Conservation (phyloP, 75 land plant genomes). For the Adiantum capillusveneris region DNA sequence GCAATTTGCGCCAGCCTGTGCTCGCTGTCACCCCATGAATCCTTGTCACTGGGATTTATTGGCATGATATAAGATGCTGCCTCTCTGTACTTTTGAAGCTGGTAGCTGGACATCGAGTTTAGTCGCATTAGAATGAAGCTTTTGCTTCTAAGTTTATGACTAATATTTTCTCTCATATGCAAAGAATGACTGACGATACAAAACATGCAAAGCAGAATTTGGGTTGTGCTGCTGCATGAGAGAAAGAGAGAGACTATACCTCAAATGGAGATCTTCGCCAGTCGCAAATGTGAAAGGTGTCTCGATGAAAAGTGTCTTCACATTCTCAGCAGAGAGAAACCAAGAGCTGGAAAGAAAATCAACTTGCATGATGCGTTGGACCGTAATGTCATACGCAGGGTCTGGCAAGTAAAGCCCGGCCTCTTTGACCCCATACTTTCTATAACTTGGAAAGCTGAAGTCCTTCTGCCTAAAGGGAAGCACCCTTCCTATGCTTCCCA, state of each 20-base stretch:
- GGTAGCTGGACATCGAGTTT: conserved; percentile 33
- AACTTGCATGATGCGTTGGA: conserved; percentile 35
- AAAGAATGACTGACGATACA: no score
- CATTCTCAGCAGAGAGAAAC: conserved; percentile 33
- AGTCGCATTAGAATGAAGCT: no score
- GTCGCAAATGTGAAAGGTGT: conserved; percentile 36
- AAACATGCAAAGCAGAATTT: no score
- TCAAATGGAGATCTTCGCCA: conserved; percentile 47
- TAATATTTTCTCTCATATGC: no score
- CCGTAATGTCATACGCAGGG: conserved; percentile 35
- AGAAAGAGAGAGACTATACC: conserved; percentile 17
- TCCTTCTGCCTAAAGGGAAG: conserved; percentile 46
- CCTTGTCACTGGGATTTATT: conserved; percentile 32
- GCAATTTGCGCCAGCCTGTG: conserved; percentile 43
- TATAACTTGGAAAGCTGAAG: conserved; percentile 43
- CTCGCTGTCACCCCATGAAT: conserved; percentile 50
- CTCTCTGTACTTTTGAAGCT: conserved; percentile 38
- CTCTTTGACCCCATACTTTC: conserved; percentile 31
- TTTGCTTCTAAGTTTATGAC: no score
- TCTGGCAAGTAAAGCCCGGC: conserved; percentile 46
- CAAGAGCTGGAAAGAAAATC: conserved; percentile 47
- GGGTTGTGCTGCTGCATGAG: no score
- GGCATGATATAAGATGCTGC: conserved; percentile 40
- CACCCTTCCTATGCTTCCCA: conserved; percentile 45
- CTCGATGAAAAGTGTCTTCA: conserved; percentile 34